Evolutionary conservation across 805 yeast species (phyloP), one percentile per base, ranked within the genome.

Genomic region (Hanseniaspora occidentalis): DNA sequence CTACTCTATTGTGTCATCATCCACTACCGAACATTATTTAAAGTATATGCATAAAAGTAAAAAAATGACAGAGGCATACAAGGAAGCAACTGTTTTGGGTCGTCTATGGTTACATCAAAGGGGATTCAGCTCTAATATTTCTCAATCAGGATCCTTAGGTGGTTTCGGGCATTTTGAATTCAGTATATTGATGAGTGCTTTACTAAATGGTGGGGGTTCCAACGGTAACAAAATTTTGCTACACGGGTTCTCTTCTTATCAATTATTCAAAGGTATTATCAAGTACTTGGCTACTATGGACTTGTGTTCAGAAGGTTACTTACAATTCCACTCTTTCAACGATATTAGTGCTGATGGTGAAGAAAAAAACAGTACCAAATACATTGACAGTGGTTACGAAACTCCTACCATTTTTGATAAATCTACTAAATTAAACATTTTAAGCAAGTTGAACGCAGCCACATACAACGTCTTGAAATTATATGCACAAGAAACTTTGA

Each of bases 121-220:
- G 48, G 95, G 94, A 0, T 75, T 85, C 43, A 68, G 73, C 9
- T 75, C 94, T 0, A 60, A 71, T 13, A 55, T 79, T 24, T 66
- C 72, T 14, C 66, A 71, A 34, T 83, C 84, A 24, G 62, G 62
- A 3, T 46, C 56, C 1, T 40, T 58, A 17, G 74, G 75, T 36
- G 97, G 97, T 0, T 89, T 92, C 58, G 97, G 97, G 10, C 83
- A 80, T 50, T 85, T 85, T 57, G 97, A 92, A 62, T 86, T 86
- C 58, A 79, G 86, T 23, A 63, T 80, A 29, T 59, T 89, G 38
- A 75, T 85, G 77, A 79, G 94, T 33, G 81, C 86, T 1, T 62
- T 92, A 40, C 64, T 92, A 34, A 76, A 78, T 45, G 96, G 96
- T 50, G 94, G 94, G 49, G 88, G 89, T 44, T 58, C 64, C 6